Base-by-base conservation (phyloP, 176 grass and related monocot species). In the Tillandsia leiboldiana region DNA sequence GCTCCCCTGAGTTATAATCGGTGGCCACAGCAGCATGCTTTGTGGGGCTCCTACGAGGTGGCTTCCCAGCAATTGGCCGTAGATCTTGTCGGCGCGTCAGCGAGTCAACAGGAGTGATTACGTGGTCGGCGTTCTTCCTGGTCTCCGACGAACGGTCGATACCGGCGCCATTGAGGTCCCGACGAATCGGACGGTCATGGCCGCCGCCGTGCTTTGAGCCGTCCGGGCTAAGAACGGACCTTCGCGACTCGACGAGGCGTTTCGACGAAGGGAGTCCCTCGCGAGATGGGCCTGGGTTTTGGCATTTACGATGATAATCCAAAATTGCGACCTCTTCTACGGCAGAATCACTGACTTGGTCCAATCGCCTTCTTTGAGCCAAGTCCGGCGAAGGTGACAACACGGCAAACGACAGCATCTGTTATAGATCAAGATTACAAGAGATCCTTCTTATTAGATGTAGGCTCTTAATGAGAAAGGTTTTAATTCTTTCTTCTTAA, bases 371-470 rank as follows among this genome's bases (percentile, higher is more conserved):
- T 42, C 33, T 42, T 42, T 42, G 33, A 42, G 33, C 33, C 53
- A 58, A 26, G 0, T 77, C 79, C 42, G 77, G 67, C 0, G 5
- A 69, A 77, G 74, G 49, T 26, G 67, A 56, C 26, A 64, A 65
- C 7, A 51, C 9, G 20, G 76, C 28, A n/a, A 66, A 64, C 15
- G 76, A 73, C 1, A 88, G 56, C 62, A 90, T 51, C 90, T 94
- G 70, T 6, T 66, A 20, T 13, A 47, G 11, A 8, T 26, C 22
- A 65, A 1, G 47, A 11, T 23, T 26, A 57, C 64, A 67, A 57
- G 49, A 42, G 14, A 13, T 2, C 65, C 1, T 23, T 50, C 23
- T 51, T 10, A 51, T 15, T 10, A 2, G 22, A 14, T 75, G 52
- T 65, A 15, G 47, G 29, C 28, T 18, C 12, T 73, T 12, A 6